Evolutionary conservation across 176 grass and related monocot species (phyloP).

Genomic region (Oryza officinalis): DNA sequence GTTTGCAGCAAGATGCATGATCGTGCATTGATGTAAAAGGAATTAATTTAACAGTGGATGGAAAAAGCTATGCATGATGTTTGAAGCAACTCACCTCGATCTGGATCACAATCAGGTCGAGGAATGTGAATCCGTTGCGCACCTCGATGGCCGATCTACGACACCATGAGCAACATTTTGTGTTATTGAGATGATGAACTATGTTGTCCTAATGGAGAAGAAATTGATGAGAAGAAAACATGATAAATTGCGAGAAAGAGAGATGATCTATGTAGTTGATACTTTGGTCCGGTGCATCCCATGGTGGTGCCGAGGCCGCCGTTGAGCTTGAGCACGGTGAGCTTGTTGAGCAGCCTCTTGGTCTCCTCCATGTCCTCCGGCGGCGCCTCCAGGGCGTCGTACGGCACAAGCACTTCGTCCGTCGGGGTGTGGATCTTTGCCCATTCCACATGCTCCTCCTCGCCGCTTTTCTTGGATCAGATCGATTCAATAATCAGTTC

Average conservation of each 20-base stretch:
- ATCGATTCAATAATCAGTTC: not conserved
- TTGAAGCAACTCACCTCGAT: conserved; percentile 54
- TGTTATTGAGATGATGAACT: not conserved
- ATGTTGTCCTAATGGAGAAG: not conserved
- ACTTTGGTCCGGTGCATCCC: conserved; percentile 97
- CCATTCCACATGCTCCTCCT: conserved; percentile 90
- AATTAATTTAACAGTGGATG: not conserved
- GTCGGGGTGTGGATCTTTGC: conserved; percentile 88
- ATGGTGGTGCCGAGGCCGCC: conserved; percentile 89
- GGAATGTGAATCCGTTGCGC: conserved; percentile 88
- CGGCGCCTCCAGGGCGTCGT: conserved; percentile 63
- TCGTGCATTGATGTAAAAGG: not conserved
- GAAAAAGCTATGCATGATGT: conserved; percentile 1
- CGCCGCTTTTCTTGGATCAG: conserved; percentile 22
- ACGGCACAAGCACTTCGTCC: conserved; percentile 85
- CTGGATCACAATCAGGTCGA: conserved; percentile 93
- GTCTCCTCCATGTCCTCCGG: conserved; percentile 51
- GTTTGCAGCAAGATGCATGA: not conserved
- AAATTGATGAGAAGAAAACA: not conserved
- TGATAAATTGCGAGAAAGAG: too few species aligned
- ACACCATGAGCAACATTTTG: not conserved
- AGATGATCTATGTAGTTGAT: not conserved
- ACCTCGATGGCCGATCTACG: conserved; percentile 93
- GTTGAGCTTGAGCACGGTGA: conserved; percentile 93
- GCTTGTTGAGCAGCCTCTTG: conserved; percentile 90